Percentiles rank a stretch among this genome's conserved stretches.
Evolutionary conservation across 108 stramenopile genomes (phyloP).

Genomic region (Discostella stelligeroides): DNA sequence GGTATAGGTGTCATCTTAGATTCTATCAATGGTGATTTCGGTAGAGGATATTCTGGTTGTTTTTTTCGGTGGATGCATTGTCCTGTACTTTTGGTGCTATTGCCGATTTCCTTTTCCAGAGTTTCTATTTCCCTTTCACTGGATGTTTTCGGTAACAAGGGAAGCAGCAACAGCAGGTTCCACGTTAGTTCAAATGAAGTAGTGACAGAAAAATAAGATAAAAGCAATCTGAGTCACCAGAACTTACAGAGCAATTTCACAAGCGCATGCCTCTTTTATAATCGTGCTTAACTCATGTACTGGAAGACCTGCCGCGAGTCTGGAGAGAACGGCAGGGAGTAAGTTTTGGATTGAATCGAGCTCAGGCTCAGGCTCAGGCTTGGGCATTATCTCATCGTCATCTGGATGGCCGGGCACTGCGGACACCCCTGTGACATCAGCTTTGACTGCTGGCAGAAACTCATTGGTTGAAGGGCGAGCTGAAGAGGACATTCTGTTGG

Average conservation of each 20-base stretch:
- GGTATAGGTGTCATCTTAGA: slow-evolving; percentile 40
- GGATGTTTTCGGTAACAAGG: background rate
- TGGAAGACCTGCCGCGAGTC: slow-evolving; percentile 73
- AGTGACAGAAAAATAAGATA: background rate
- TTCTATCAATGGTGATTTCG: slow-evolving; percentile 20
- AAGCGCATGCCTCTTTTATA: slow-evolving; percentile 63
- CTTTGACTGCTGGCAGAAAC: too few species aligned
- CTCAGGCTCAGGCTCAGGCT: too few species aligned
- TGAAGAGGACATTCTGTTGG: too few species aligned
- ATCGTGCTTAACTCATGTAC: slow-evolving; percentile 64
- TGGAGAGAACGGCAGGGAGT: slow-evolving; percentile 51
- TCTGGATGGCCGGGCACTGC: too few species aligned
- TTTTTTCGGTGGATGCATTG: background rate
- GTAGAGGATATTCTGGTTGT: background rate
- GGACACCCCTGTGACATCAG: too few species aligned
- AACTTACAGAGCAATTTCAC: slow-evolving; percentile 65
- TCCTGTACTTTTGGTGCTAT: slow-evolving; percentile 3
- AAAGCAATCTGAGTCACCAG: background rate
- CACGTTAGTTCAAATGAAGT: background rate
- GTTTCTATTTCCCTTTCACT: slow-evolving; percentile 58
- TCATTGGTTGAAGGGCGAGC: too few species aligned
- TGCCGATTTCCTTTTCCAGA: slow-evolving; percentile 52
- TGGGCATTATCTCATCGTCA: too few species aligned
- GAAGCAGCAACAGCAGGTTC: background rate
- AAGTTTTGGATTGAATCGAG: slow-evolving; percentile 27